Base-by-base conservation (phyloP, 1,139 yeast genomes). In the Kluyveromyces sp. region DNA sequence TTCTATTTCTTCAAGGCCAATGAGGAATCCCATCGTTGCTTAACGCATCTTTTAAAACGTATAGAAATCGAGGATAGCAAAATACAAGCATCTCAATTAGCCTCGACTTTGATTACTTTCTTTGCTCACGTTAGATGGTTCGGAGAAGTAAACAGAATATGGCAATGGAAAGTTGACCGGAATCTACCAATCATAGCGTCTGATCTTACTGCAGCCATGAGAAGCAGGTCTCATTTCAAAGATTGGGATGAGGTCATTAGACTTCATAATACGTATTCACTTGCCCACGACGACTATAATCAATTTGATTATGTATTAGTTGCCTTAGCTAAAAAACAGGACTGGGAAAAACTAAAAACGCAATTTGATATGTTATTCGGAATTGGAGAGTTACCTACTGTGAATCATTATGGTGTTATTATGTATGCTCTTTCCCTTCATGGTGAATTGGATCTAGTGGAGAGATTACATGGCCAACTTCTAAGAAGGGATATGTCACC, bases 341-440 rank as follows among this genome's bases (percentile, higher is more conserved):
- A 81, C 53, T 84, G 89, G 84, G 65, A 66, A 30, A 67, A 74
- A 4, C 68, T 87, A 50, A 83, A 82, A 58, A 57, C 66, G n/a
- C 75, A 78, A 43, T 82, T 86, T 57, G 86, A 83, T 51, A 72
- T 70, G 2, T 68, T 83, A 61, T 75, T 79, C 51, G 81, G 81
- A 2, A 66, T 72, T 28, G 82, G 81, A 1, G 69, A 75, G 38
- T 63, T 77, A 27, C 85, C 89, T 0, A 73, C 74, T 43, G 65
- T 75, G 10, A 60, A 68, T 4, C 89, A 84, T 58, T 85, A 84
- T 59, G 73, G 78, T 3, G 73, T 79, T 34, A 79, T 83, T 4
- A 78, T 88, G 77, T 67, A 70, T 46, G 80, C 88, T 0, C 67
- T 86, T 50, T 79, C 87, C 0, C 59, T 65, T 6, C 65, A 77